Base-by-base conservation (phyloP, 163 green algal species). In the Scenedesmus sp. region DNA sequence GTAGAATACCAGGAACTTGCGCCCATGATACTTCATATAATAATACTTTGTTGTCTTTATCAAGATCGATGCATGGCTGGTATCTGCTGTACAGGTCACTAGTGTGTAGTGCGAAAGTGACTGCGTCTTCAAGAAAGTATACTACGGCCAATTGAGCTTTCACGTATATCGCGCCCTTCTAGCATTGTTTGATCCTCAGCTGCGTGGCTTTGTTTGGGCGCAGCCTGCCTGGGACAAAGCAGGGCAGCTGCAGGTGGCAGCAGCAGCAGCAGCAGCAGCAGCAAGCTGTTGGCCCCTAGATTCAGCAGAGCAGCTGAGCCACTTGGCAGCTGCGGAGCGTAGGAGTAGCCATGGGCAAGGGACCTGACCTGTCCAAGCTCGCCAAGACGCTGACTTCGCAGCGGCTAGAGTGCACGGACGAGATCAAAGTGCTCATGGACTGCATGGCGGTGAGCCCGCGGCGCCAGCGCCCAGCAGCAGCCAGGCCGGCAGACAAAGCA, bases 311-410 rank as follows among this genome's bases (percentile, higher is more conserved):
- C 7, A 18, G 4, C 1, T 9, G 30, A 30, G 30, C 4, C 65
- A 76, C 30, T 10, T 5, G 65, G 30, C 65, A 40, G 30, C 65
- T 37, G 1, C 5, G 6, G 30, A 18, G 3, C 26, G 26, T 40
- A 61, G 44, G 13, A 53, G 13, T 5, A 73, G 85, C 46, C 68
- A 86, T 83, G 46, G 79, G 30, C 40, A 61, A 53, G 43, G 72
- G 83, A 84, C 89, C 89, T 6, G 89, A 92, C 76, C 83, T 92
- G 53, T 51, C 81, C 7, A 89, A 85, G 30, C 26, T 92, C 24
- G 83, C 89, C 30, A 92, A 92, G 84, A 87, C 42, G n/a, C 83
- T 92, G 4, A 92, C 89, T 20, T 85, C n/a, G 42, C 85, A 92
- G 83, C 83, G 76, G 30, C 70, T 90, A 24, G 51, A 82, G 33